Evolutionary conservation across 352 stramenopile species (phyloP).

Genomic region (Globisporangium emineosum): DNA sequence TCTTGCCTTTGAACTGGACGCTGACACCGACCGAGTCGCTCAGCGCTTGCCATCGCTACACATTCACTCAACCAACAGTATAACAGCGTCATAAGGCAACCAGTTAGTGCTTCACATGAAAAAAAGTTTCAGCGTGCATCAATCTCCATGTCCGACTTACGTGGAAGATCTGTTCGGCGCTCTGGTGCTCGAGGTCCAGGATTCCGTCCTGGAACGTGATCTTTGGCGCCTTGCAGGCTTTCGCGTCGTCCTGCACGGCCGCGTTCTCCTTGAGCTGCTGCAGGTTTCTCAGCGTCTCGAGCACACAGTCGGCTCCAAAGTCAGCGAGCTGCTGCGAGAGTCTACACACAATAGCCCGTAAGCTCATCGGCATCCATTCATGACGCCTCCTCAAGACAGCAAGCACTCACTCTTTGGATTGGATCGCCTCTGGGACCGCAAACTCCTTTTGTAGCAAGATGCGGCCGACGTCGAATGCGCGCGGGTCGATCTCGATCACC

Average conservation of each 20-base stretch:
- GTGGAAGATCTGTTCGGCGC: slow-evolving; percentile 51
- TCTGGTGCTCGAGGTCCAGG: slow-evolving; percentile 42
- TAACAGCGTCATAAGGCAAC: not conserved
- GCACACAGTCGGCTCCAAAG: slow-evolving; percentile 60
- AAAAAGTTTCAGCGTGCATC: not conserved
- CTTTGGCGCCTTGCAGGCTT: slow-evolving; percentile 66
- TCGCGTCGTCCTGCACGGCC: slow-evolving; percentile 47
- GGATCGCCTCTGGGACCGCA: slow-evolving; percentile 46
- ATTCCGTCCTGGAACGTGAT: slow-evolving; percentile 57
- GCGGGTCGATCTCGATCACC: slow-evolving; percentile 85
- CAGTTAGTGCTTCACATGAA: not conserved
- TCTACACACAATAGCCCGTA: slow-evolving; percentile 24
- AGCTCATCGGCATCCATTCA: too few species aligned
- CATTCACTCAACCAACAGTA: not conserved
- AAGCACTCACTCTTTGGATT: slow-evolving; percentile 40
- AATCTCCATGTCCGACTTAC: slow-evolving; percentile 23
- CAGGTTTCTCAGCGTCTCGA: slow-evolving; percentile 62
- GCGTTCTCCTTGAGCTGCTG: slow-evolving; percentile 41
- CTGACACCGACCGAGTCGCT: slow-evolving; percentile 69
- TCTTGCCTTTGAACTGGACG: slow-evolving; percentile 57
- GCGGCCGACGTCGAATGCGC: slow-evolving; percentile 78
- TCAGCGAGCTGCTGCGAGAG: slow-evolving; percentile 44
- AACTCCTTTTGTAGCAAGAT: slow-evolving; percentile 59
- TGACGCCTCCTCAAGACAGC: too few species aligned
- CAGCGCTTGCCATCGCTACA: slow-evolving; percentile 72